Evolutionary conservation across 2,329 filamentous ascomycete genomes (phyloP).

Genomic region (Beauveria sp.): DNA sequence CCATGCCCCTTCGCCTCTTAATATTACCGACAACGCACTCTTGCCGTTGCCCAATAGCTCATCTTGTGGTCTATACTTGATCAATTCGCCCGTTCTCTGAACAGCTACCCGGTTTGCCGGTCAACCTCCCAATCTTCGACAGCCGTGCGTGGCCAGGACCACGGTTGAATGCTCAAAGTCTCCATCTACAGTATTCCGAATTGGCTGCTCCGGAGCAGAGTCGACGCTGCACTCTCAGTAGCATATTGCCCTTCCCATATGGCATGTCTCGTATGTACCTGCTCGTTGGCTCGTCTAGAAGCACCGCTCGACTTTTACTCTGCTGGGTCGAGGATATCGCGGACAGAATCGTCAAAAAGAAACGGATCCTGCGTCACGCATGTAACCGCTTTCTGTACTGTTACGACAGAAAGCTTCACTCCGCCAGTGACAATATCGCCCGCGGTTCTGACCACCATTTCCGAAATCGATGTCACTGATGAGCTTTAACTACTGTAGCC

Average conservation of each 20-base stretch:
- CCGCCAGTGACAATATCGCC: too few species aligned
- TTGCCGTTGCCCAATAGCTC: neutral
- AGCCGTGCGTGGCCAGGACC: conserved; percentile 7
- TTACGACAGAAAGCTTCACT: neutral
- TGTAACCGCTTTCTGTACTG: neutral
- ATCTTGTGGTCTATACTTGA: neutral
- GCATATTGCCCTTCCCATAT: too few species aligned
- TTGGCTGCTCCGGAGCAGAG: neutral
- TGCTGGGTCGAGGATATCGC: neutral
- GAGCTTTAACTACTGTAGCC: too few species aligned
- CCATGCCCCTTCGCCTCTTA: neutral
- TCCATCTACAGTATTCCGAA: neutral
- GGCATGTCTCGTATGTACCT: neutral
- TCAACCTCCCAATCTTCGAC: neutral
- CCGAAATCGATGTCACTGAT: too few species aligned
- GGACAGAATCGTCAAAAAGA: neutral
- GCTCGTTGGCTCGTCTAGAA: conserved; percentile 4
- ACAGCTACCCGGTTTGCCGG: neutral
- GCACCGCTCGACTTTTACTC: neutral
- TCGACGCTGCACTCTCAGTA: conserved; percentile 2
- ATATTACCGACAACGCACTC: neutral
- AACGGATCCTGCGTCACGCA: conserved; percentile 4
- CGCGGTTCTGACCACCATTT: too few species aligned
- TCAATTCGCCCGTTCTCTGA: neutral
- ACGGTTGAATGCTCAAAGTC: conserved; percentile 7